Conservation (phyloP, 2,329 filamentous ascomycete genomes). For the Thielaviopsis punctulata region DNA sequence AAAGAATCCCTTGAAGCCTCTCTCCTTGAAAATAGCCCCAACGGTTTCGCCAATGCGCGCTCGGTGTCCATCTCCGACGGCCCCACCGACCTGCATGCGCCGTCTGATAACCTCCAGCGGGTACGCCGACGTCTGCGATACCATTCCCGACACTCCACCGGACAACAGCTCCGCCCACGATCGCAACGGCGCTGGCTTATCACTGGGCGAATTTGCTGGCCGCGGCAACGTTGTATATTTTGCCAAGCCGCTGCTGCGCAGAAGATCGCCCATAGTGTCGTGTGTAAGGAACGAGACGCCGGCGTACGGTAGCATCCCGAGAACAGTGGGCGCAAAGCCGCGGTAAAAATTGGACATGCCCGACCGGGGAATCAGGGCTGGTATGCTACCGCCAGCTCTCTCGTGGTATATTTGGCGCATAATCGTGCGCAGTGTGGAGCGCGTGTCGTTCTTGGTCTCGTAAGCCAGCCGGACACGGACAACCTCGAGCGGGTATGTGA, state of each 20-base stretch:
- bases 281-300: slow-evolving; percentile 92
- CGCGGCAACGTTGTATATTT: slow-evolving; percentile 58
- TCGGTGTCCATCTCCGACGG: slow-evolving; percentile 74
- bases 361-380: slow-evolving; percentile 32
- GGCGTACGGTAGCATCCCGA: slow-evolving; percentile 94
- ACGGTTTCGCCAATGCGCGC: slow-evolving; percentile 67
- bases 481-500: slow-evolving; percentile 89
- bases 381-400: slow-evolving; percentile 26
- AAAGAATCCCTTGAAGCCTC: slow-evolving; percentile 69
- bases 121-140: slow-evolving; percentile 85
- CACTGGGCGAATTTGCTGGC: slow-evolving; percentile 31
- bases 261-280: slow-evolving; percentile 70
- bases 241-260: slow-evolving; percentile 52
- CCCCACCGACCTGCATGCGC: slow-evolving; percentile 90
- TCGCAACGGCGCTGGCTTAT: slow-evolving; percentile 52
- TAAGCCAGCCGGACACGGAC: slow-evolving; percentile 86
- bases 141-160: slow-evolving; percentile 70
- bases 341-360: slow-evolving; percentile 87
- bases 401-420: slow-evolving; percentile 80
- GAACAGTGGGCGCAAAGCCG: slow-evolving; percentile 74
- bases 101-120: slow-evolving; percentile 83
- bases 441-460: slow-evolving; percentile 63
- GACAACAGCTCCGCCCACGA: slow-evolving; percentile 76
- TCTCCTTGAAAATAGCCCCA: slow-evolving; percentile 54
- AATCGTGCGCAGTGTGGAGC: slow-evolving; percentile 56